Base-by-base conservation (phyloP, 495 filamentous ascomycete genomes). In the Tuber umbilicatum region DNA sequence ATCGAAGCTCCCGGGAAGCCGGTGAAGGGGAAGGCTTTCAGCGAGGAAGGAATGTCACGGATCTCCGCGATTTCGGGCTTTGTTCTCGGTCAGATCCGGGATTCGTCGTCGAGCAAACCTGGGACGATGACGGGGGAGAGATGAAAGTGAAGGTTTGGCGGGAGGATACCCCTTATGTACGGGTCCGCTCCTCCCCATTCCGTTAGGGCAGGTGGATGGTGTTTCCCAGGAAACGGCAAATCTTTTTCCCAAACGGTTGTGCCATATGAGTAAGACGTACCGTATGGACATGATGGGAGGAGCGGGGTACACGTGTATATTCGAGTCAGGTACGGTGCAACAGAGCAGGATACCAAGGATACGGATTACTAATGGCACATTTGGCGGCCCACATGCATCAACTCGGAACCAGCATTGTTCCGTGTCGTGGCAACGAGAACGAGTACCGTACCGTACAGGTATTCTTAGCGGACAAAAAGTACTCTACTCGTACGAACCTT, bases 11-110 rank as follows among this genome's bases (percentile, higher is more conserved):
- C 72, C 50, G 68, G n/a, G 75, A 70, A 68, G 71, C 71, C 70
- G 69, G 70, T 27, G 42, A 37, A 35, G 45, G 38, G 27, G 55
- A 73, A 17, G 45, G 45, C n/a, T n/a, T 50, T 50, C 23, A 72
- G 70, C 70, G 76, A 76, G 10, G 74, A 76, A 76, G 67, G 74
- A 73, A 70, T 73, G 47, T 78, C 76, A 78, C 76, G 70, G 70
- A 43, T 70, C 67, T 70, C 23, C 38, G 68, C 41, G 70, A 38
- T 70, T 41, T 35, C 23, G n/a, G 70, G 72, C 70, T 69, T 75
- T 47, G 72, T 40, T 75, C 75, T 73, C 45, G 47, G 70, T 39
- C 47, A 70, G 69, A 21, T 72, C 74, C 45, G n/a, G n/a, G 45
- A 50, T 50, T 50, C 21, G 45, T 50, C n/a, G 23, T 76, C 74